Conservation (phyloP, 768 basidiomycete genomes). For the Rhizopogon salebrosus region DNA sequence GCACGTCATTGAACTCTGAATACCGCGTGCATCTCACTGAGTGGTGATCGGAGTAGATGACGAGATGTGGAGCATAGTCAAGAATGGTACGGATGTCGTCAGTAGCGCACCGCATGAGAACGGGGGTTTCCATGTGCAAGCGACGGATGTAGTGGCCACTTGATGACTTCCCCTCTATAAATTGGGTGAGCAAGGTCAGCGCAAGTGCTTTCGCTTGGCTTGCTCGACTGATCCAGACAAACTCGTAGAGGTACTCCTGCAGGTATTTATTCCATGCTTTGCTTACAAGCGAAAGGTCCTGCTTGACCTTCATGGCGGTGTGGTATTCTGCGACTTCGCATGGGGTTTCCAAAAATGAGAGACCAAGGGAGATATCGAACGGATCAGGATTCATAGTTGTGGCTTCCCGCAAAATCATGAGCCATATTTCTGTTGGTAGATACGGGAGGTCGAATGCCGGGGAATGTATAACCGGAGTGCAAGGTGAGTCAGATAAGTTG, state of each 20-base stretch:
- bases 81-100: slow-evolving; percentile 65
- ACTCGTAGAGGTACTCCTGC: slow-evolving; percentile 58
- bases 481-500: slow-evolving; percentile 2
- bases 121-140: slow-evolving; percentile 66
- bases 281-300: slow-evolving; percentile 47
- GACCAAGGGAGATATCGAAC: slow-evolving; percentile 41
- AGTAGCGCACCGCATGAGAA: slow-evolving; percentile 58
- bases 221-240: slow-evolving; percentile 61
- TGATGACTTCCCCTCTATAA: slow-evolving; percentile 30
- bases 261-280: slow-evolving; percentile 49
- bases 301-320: slow-evolving; percentile 43
- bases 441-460: slow-evolving; percentile 33
- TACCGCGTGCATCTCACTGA: slow-evolving; percentile 54
- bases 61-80: slow-evolving; percentile 54
- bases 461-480: slow-evolving; percentile 18
- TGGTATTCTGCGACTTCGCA: slow-evolving; percentile 42
- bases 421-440: slow-evolving; percentile 64
- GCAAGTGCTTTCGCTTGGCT: slow-evolving; percentile 45
- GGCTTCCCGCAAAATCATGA: slow-evolving; percentile 57
- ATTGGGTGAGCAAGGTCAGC: slow-evolving; percentile 36
- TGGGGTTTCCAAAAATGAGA: slow-evolving; percentile 54
- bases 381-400: slow-evolving; percentile 40
- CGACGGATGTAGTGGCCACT: slow-evolving; percentile 53
- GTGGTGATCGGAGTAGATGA: slow-evolving; percentile 59
- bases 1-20: slow-evolving; percentile 38